phyloP scores from a whole-genome alignment of 2,329 filamentous ascomycete species.

The Rhinocladiella similis region DNA sequence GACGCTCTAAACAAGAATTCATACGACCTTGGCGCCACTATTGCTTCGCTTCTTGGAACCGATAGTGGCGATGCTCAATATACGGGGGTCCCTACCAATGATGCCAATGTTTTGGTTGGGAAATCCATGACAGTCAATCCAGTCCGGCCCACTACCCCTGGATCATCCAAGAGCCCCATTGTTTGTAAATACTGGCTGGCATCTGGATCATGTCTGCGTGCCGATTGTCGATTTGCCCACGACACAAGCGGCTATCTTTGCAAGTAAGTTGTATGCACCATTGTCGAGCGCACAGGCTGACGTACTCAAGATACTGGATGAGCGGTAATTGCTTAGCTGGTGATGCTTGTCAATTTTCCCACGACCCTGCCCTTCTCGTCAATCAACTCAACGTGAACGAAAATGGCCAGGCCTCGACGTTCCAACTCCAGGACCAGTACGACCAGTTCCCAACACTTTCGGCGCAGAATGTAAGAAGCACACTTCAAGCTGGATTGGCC shows the following conservation, averaged over 20 bases:
- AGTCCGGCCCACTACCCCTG: slow-evolving; percentile 72
- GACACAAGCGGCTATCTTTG: slow-evolving; percentile 94
- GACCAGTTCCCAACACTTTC: slow-evolving; percentile 79
- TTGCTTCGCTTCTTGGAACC: slow-evolving; percentile 75
- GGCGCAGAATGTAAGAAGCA: slow-evolving; percentile 33
- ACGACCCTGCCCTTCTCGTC: slow-evolving; percentile 84
- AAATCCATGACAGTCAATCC: slow-evolving; percentile 81
- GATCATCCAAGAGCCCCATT: slow-evolving; percentile 77
- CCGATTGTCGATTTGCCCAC: slow-evolving; percentile 96
- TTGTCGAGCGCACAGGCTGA: slow-evolving; percentile 31
- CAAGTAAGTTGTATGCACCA: slow-evolving; percentile 69
- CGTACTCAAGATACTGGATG: slow-evolving; percentile 75
- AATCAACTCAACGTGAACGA: slow-evolving; percentile 70
- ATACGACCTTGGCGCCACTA: slow-evolving; percentile 90
- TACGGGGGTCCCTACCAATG: slow-evolving; percentile 55
- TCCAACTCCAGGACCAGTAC: slow-evolving; percentile 75
- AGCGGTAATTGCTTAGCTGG: slow-evolving; percentile 94
- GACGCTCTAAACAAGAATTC: slow-evolving; percentile 83
- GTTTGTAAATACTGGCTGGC: slow-evolving; percentile 98
- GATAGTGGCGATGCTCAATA: slow-evolving; percentile 45
- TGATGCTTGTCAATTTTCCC: slow-evolving; percentile 92
- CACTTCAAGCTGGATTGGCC: slow-evolving; percentile 45
- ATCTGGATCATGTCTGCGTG: slow-evolving; percentile 90
- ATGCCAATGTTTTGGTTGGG: slow-evolving; percentile 72
- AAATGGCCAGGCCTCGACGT: slow-evolving; percentile 57